These are phyloP conservation scores for Vitis vinifera DNA, from an alignment of 164 flowering plant genomes.

Conservation along the genomic window ASM3070453v1 NC_081819.1:21997001-21997500, in stretches of 20 bases:
- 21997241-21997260: neutral
- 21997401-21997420: too few relatives aligned
- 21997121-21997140: constrained; percentile 25
- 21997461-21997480: too few relatives aligned
- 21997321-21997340: neutral
- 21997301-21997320: neutral
- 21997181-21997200: too few relatives aligned
- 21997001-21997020: neutral
- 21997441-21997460: too few relatives aligned
- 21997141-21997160: too few relatives aligned
- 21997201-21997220: neutral
- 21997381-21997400: neutral
- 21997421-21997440: too few relatives aligned
- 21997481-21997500: too few relatives aligned
- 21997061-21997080: constrained; percentile 60
- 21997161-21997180: too few relatives aligned
- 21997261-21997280: neutral
- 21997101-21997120: constrained; percentile 39
- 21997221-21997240: neutral
- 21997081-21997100: constrained; percentile 58
- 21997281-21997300: neutral
- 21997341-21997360: neutral
- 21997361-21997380: neutral
- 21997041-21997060: constrained; percentile 46
- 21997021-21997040: constrained; percentile 21